Base-by-base conservation (phyloP, 2,329 filamentous ascomycete genomes). In the Cladosporium sp. region DNA sequence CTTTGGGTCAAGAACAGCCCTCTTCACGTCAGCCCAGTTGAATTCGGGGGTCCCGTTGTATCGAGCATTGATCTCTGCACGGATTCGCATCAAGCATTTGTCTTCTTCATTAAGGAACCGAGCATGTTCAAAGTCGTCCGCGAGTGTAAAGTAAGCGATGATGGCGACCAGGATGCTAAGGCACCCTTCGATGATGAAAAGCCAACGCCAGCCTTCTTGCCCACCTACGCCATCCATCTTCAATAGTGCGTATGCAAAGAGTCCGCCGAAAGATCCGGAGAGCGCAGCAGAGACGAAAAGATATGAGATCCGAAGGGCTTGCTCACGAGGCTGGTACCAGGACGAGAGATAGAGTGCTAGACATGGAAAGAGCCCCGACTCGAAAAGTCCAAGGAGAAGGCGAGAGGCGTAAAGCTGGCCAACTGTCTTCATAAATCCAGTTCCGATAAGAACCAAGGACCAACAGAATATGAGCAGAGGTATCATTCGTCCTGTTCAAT, bases 151-250 rank as follows among this genome's bases (percentile, higher is more conserved):
- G 69, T 82, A 86, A 0, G 84, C 82, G 3, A 82, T 72, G 0
- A 87, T 44, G 2, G 86, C 86, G 24, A 88, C 78, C 1, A 76
- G 21, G 1, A 86, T 72, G 0, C 85, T 87, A 36, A 87, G 78
- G 1, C 83, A 68, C 0, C 84, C 85, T 69, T 88, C 86, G 24
- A 88, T 80, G 0, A 88, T 72, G 69, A 88, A 85, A 64, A 93
- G 90, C 72, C 71, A 63, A 64, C 51, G 55, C 82, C 82, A 84
- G 2, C 80, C 80, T 11, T 73, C 66, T 68, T 75, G 76, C 10
- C 78, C 79, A 34, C 76, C 68, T 2, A 80, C 69, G 0, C 80
- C 80, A 21, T 80, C 74, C 80, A 82, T 80, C 65, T 79, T 76
- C 0, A 80, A 69, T 36, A 73, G 71, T 1, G 67, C 70, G 41